Percentiles rank a stretch among this genome's conserved stretches.
Evolutionary conservation across 108 stramenopile genomes (phyloP).

Genomic region (Conticribra weissflogii): DNA sequence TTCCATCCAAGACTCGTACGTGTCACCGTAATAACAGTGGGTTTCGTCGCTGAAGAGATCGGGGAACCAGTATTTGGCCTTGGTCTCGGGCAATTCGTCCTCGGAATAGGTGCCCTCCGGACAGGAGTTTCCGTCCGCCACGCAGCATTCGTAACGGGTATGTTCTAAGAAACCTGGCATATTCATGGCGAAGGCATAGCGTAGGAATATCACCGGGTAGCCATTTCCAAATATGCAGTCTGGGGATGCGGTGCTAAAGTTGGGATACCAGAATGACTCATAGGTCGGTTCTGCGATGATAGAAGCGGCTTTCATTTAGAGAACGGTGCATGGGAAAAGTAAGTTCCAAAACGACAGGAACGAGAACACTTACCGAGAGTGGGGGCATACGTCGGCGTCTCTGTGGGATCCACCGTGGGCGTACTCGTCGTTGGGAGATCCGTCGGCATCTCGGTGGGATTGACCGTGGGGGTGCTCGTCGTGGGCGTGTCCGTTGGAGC

Average conservation of each 20-base stretch:
- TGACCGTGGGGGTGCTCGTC: neutral
- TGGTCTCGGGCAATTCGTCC: neutral
- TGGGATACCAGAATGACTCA: no score
- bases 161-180: no score
- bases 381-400: neutral
- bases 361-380: neutral
- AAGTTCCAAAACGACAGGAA: no score
- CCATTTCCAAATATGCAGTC: no score
- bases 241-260: no score
- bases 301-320: neutral
- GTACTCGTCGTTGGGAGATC: neutral
- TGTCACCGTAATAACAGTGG: neutral
- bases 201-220: no score
- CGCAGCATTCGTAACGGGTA: no score
- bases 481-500: neutral
- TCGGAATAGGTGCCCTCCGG: neutral
- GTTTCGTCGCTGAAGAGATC: neutral
- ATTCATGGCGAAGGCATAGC: no score
- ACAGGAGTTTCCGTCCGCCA: neutral
- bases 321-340: neutral
- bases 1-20: slow-evolving; percentile 10
- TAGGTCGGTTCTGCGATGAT: no score
- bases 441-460: neutral
- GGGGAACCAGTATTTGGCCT: neutral
- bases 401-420: neutral